Conservation (phyloP, 2,329 filamentous ascomycete genomes). For the Curvularia eragrostidis region DNA sequence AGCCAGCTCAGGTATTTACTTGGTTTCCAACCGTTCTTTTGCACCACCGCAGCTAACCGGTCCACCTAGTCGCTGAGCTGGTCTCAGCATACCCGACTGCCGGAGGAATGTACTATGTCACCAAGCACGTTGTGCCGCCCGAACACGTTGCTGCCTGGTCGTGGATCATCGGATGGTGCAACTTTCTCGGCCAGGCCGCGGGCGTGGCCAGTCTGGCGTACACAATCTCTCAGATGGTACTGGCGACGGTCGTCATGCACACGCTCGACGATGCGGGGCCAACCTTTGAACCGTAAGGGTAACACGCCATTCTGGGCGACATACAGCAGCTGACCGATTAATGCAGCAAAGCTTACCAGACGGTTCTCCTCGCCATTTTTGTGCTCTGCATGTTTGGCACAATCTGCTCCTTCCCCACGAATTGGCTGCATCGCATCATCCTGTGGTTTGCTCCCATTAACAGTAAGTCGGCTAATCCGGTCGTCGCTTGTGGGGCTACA, state of each 20-base stretch:
- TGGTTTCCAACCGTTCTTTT: neutral
- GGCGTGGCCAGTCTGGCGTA: constrained; percentile 69
- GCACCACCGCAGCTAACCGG: neutral
- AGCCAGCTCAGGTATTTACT: constrained; percentile 60
- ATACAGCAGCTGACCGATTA: constrained; percentile 15
- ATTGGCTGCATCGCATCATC: constrained; percentile 64
- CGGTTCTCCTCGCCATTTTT: constrained; percentile 64
- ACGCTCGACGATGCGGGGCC: constrained; percentile 61
- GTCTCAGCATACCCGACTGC: constrained; percentile 72
- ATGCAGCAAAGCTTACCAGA: constrained; percentile 62
- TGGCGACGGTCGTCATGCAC: constrained; percentile 68
- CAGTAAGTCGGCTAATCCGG: constrained; percentile 48
- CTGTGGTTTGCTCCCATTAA: constrained; percentile 72
- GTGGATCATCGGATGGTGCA: constrained; percentile 73
- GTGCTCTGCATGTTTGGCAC: constrained; percentile 63
- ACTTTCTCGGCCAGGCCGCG: constrained; percentile 68
- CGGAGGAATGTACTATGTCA: constrained; percentile 73
- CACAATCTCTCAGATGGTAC: constrained; percentile 68
- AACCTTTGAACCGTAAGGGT: constrained; percentile 63
- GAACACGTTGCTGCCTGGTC: constrained; percentile 68
- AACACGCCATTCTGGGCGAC: constrained; percentile 2
- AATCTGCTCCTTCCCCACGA: constrained; percentile 69
- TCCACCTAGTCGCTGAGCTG: constrained; percentile 65
- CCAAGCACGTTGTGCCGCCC: constrained; percentile 67
- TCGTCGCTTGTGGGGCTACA: neutral